A percentile compares a stretch with the other conserved stretches of the same genome.
Conservation (phyloP, 2,329 filamentous ascomycete species). For the Pseudocercospora crystallina region DNA sequence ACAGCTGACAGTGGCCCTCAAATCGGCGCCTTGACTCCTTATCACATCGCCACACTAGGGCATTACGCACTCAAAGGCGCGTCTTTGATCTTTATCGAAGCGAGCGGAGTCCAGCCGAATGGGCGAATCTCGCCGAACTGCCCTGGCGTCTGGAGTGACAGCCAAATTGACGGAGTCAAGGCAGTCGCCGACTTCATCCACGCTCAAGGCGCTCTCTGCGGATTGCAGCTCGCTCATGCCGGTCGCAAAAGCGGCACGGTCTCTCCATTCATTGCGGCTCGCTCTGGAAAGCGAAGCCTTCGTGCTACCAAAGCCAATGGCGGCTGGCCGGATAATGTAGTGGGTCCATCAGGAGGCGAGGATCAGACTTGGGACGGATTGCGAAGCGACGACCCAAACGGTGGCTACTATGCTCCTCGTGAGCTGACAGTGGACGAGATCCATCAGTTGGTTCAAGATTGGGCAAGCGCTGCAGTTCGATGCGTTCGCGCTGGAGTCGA, state of each 20-base stretch:
- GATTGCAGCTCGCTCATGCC: slow-evolving; percentile 78
- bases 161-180: slow-evolving; percentile 71
- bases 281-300: slow-evolving; percentile 42
- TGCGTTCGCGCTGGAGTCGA: slow-evolving; percentile 65
- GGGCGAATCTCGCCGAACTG: slow-evolving; percentile 82
- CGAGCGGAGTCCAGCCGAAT: slow-evolving; percentile 71
- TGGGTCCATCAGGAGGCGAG: slow-evolving; percentile 53
- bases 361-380: slow-evolving; percentile 42
- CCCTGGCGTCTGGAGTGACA: slow-evolving; percentile 77
- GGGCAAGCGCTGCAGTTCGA: slow-evolving; percentile 59
- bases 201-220: slow-evolving; percentile 71
- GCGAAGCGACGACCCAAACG: slow-evolving; percentile 26
- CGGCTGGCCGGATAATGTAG: slow-evolving; percentile 56
- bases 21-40: slow-evolving; percentile 70
- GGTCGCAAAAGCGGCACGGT: slow-evolving; percentile 62
- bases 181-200: slow-evolving; percentile 75
- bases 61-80: slow-evolving; percentile 75
- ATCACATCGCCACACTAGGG: slow-evolving; percentile 79
- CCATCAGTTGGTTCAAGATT: slow-evolving; percentile 61
- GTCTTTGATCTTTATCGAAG: slow-evolving; percentile 73
- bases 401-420: slow-evolving; percentile 39
- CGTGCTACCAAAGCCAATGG: slow-evolving; percentile 52
- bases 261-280: slow-evolving; percentile 58
- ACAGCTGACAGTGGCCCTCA: slow-evolving; percentile 51
- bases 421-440: slow-evolving; percentile 67